phyloP scores from a whole-genome alignment of 2,329 filamentous ascomycete species.

The Amauroascus niger region DNA sequence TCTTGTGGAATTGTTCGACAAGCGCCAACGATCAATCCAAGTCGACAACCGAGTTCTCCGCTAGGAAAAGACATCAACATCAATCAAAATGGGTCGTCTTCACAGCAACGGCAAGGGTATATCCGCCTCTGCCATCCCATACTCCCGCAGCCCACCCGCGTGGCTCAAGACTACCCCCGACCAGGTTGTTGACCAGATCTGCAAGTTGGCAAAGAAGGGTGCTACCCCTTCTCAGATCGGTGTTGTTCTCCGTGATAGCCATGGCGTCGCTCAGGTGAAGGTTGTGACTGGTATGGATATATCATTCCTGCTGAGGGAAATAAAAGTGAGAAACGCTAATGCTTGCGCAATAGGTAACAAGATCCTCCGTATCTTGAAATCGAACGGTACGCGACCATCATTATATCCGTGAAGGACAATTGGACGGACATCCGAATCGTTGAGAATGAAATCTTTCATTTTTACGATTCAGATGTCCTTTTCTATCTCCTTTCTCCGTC shows the following conservation, averaged over 20 bases:
- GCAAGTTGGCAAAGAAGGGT: slow-evolving; percentile 98
- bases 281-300: slow-evolving; percentile 73
- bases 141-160: slow-evolving; percentile 82
- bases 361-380: slow-evolving; percentile 98
- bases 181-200: slow-evolving; percentile 98
- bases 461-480: neutral
- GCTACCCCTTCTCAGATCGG: slow-evolving; percentile 97
- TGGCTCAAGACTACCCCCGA: slow-evolving; percentile 99
- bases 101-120: slow-evolving; percentile 99
- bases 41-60: slow-evolving; percentile 7
- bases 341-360: slow-evolving; percentile 69
- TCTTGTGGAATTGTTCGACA: slow-evolving; percentile 10
- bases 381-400: slow-evolving; percentile 62
- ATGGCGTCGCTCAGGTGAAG: slow-evolving; percentile 97
- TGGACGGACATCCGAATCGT: neutral
- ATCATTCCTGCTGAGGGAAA: neutral
- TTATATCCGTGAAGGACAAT: slow-evolving; percentile 1
- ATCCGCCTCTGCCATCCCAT: slow-evolving; percentile 87
- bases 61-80: neutral
- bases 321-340: slow-evolving; percentile 8
- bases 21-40: slow-evolving; percentile 10
- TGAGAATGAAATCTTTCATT: neutral
- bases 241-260: slow-evolving; percentile 95
- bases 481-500: neutral
- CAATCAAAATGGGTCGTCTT: slow-evolving; percentile 73